Evolutionary conservation across 768 basidiomycete species (phyloP), one percentile per base, ranked within the genome.

Genomic region (Chalciporus sphaerocephalus): DNA sequence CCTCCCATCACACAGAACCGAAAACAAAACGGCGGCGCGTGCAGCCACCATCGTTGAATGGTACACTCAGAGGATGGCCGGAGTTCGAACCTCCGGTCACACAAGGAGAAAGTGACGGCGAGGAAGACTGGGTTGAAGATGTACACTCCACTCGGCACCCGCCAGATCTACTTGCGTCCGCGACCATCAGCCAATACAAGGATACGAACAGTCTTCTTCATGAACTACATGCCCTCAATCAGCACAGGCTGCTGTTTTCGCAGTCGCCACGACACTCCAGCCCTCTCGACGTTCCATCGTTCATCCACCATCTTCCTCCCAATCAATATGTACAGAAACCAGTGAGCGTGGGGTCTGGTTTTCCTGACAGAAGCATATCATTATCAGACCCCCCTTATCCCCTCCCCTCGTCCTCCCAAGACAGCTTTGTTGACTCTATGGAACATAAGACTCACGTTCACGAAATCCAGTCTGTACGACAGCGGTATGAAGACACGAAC

Each of bases 151-250:
- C 69, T 33, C 65, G 65, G 28, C 32, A 36, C 28, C 48, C 38
- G 4, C 22, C 46, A 33, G 24, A 27, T 33, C 13, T 40, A 25
- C 56, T 28, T 36, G 24, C 41, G 13, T 21, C 40, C 8, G 33
- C 38, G 33, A 44, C 51, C 35, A 48, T 61, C 11, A 62, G 61
- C 38, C 66, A 55, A 66, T 91, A 90, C 68, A 75, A 75, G 58
- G 67, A 70, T 24, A 69, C 77, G 45, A 91, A 91, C 64, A 74
- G 54, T 38, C 66, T 86, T 52, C 76, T 91, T 28, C 80, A 84
- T 46, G 80, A 88, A 55, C 60, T 89, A 41, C 87, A 90, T 54
- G 72, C 79, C 30, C 71, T 83, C 18, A 74, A 85, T 52, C 79
- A 84, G 43, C 83, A 86, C 56, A 74, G 85, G 40, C 67, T 79